Conservation (phyloP, 2,329 filamentous ascomycete species). For the Gaeumannomyces sp. region DNA sequence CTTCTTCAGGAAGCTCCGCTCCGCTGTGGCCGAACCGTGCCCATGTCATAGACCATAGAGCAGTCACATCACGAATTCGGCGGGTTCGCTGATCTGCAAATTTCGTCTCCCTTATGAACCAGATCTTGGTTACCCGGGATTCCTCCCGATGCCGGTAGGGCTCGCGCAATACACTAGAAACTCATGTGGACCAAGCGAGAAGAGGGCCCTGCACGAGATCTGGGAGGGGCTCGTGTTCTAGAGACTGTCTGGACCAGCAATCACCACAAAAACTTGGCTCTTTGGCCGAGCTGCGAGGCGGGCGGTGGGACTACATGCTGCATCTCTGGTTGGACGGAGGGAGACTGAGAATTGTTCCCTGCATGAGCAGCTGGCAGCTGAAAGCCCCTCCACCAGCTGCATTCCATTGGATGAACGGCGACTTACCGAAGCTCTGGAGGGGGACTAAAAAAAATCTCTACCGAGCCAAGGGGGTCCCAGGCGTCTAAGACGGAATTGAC, state of each 20-base stretch:
- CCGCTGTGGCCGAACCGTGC: not conserved
- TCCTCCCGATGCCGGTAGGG: not conserved
- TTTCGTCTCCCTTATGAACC: not conserved
- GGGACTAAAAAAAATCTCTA: not conserved
- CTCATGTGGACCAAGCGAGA: not conserved
- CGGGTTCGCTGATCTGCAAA: not conserved
- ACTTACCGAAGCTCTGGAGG: not conserved
- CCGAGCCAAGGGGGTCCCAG: not conserved
- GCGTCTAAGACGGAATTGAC: slow-evolving; percentile 6
- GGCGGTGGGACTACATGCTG: not conserved
- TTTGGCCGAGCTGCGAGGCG: not conserved
- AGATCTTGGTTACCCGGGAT: not conserved
- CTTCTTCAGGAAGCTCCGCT: not conserved
- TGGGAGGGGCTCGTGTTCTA: not conserved
- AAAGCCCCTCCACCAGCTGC: not conserved
- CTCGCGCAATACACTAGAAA: not conserved
- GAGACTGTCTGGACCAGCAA: not conserved
- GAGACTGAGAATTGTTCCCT: not conserved
- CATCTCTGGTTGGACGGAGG: not conserved
- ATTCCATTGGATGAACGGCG: not conserved
- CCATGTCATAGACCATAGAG: no score
- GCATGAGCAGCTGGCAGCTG: slow-evolving; percentile 1
- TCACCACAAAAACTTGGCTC: not conserved
- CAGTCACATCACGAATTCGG: not conserved
- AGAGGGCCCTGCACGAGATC: not conserved